Evolutionary conservation across 345 rosid genomes (phyloP).

Genomic region (Abelmoschus esculentus): DNA sequence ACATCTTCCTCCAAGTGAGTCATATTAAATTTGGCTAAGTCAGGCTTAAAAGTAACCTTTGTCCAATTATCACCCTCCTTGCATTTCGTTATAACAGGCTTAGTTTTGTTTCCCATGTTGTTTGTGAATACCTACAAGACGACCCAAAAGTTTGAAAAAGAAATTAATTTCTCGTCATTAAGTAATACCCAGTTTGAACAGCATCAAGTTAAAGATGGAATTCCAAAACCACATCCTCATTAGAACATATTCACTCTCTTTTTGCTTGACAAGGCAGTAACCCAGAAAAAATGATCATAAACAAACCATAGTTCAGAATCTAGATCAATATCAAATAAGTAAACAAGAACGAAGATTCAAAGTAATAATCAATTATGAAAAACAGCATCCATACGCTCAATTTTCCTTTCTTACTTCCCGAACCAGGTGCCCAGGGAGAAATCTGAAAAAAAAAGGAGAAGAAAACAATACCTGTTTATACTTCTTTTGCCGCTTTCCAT

Average conservation of each 20-base stretch:
- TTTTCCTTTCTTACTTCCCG: too few species aligned
- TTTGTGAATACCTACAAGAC: slow-evolving; percentile 61
- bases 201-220: neutral
- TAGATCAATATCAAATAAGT: too few species aligned
- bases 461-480: slow-evolving; percentile 47
- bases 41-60: slow-evolving; percentile 81
- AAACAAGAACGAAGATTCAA: neutral
- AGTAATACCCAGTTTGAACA: neutral
- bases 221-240: neutral
- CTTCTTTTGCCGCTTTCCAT: slow-evolving; percentile 66
- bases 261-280: too few species aligned
- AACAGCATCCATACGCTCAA: neutral
- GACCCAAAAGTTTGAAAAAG: neutral
- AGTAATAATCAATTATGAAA: neutral
- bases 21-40: slow-evolving; percentile 75
- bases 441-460: neutral
- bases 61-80: slow-evolving; percentile 82
- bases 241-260: neutral
- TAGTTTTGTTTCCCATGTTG: slow-evolving; percentile 86
- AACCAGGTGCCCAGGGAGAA: too few species aligned
- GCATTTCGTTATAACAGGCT: slow-evolving; percentile 65
- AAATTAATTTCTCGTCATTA: neutral
- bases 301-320: too few species aligned
- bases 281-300: too few species aligned
- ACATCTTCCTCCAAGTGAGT: slow-evolving; percentile 75